phyloP scores from a whole-genome alignment of 257 asterid species.

The Solanum dulcamara region DNA sequence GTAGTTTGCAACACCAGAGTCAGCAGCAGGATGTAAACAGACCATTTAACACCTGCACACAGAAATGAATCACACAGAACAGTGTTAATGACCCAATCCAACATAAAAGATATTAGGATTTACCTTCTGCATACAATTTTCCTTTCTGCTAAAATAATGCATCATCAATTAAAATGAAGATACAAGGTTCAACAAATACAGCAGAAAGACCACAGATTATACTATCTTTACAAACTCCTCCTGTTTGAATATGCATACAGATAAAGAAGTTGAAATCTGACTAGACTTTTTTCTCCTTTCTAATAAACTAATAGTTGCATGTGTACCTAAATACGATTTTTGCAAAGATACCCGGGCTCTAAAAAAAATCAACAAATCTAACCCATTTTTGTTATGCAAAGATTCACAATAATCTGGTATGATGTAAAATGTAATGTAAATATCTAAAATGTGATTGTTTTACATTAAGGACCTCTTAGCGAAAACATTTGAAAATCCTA shows the following conservation, averaged over 20 bases:
- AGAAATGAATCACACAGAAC: not conserved
- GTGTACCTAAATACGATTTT: not conserved
- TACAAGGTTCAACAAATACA: not conserved
- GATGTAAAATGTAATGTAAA: not conserved
- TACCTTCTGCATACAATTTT: not conserved
- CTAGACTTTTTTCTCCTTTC: not conserved
- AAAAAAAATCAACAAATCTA: not conserved
- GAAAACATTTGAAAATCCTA: not conserved
- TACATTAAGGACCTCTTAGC: not conserved
- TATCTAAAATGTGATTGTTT: not conserved
- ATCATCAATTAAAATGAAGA: not conserved
- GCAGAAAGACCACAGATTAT: not conserved
- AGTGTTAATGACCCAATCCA: not conserved
- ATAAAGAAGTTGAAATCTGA: not conserved
- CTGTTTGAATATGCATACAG: not conserved
- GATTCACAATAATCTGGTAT: not conserved
- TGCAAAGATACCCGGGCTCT: not conserved
- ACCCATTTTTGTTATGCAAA: not conserved
- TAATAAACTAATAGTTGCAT: not conserved
- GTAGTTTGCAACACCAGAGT: slow-evolving; percentile 5
- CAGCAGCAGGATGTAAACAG: slow-evolving; percentile 7
- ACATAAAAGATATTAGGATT: not conserved
- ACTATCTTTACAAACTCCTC: not conserved
- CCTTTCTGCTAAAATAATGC: not conserved
- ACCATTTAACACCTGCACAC: slow-evolving; percentile 6